Percentiles rank a stretch among this genome's conserved stretches.
These are phyloP conservation scores for Aphanomyces cochlioides DNA, from an alignment of 352 stramenopile genomes.

Conservation along the genomic window DNA sequence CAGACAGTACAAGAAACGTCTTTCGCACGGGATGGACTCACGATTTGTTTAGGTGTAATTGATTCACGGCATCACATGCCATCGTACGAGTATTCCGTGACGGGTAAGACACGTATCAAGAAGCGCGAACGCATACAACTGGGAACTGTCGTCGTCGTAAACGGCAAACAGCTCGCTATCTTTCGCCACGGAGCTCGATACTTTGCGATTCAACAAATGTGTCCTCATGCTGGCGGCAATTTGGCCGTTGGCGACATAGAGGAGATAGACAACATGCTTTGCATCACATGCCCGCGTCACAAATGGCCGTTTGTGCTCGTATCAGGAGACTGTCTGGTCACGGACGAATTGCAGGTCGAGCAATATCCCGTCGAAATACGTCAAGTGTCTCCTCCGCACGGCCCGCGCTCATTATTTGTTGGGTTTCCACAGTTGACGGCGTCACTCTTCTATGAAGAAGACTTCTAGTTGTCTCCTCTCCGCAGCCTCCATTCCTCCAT, in stretches of 20 bases:
- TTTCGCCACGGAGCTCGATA: conserved; percentile 67
- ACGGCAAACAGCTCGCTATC: conserved; percentile 70
- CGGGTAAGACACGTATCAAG: conserved; percentile 68
- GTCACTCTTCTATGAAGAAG: conserved; percentile 64
- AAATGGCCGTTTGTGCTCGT: conserved; percentile 80
- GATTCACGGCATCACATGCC: conserved; percentile 64
- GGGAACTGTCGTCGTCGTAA: conserved; percentile 61
- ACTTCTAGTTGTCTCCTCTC: conserved; percentile 46
- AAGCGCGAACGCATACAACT: conserved; percentile 37
- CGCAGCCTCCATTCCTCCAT: too few relatives aligned
- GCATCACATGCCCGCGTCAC: conserved; percentile 72
- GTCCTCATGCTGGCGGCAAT: conserved; percentile 72
- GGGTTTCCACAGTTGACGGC: conserved; percentile 57
- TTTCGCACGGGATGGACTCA: background rate
- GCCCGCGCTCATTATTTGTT: conserved; percentile 54
- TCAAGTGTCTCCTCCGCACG: conserved; percentile 37
- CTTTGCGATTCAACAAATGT: conserved; percentile 74
- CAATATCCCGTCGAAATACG: conserved; percentile 61
- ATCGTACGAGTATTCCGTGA: conserved; percentile 75
- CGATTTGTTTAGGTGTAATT: conserved; percentile 51
- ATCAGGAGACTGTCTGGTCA: conserved; percentile 63
- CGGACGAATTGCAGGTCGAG: conserved; percentile 46
- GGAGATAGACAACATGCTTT: conserved; percentile 66
- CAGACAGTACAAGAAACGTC: conserved; percentile 9
- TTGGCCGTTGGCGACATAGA: conserved; percentile 84